Base-by-base conservation (phyloP, 805 yeast species). In the Candida ovalis region DNA sequence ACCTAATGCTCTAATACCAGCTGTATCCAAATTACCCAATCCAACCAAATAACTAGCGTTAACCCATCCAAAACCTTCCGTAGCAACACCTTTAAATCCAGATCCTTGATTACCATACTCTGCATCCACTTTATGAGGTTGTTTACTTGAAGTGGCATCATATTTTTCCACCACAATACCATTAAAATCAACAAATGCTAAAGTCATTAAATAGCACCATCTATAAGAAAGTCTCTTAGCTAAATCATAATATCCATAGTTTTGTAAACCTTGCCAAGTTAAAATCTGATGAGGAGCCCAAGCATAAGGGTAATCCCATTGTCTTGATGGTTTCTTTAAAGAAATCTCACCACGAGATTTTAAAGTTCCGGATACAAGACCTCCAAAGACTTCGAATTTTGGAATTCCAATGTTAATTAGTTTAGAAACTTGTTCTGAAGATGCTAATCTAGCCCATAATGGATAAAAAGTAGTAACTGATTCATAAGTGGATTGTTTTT, bases 251-350 rank as follows among this genome's bases (percentile, higher is more conserved):
- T 74, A 87, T 0, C 91, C 94, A 63, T 92, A 94, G 45, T 82
- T 77, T 25, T 65, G 58, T 30, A 92, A 73, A 0, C 97, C 98
- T 40, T 78, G 78, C 99, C 99, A 92, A 1, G 96, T 92, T 46
- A 92, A 66, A 17, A 92, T 88, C 67, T 92, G 99, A 64, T 94
- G 98, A 3, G 99, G 98, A 0, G 98, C 97, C 99, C 99, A 92
- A 1, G 98, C 98, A 61, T 72, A 88, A 2, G 99, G 99, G 66
- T 85, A 94, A 66, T 92, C 99, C 99, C 99, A 92, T 69, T 92
- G 99, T 65, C 98, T 75, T 12, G 85, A 80, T n/a, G 96, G 97
- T 59, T 89, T 73, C 39, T 78, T 74, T 17, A 86, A 67, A 1
- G 84, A 80, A 33, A 88, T 69, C 23, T 75, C 79, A 36, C 96